These are phyloP conservation scores for Catharanthus roseus DNA, from an alignment of 257 asterid genomes.

Conservation along the genomic window DNA sequence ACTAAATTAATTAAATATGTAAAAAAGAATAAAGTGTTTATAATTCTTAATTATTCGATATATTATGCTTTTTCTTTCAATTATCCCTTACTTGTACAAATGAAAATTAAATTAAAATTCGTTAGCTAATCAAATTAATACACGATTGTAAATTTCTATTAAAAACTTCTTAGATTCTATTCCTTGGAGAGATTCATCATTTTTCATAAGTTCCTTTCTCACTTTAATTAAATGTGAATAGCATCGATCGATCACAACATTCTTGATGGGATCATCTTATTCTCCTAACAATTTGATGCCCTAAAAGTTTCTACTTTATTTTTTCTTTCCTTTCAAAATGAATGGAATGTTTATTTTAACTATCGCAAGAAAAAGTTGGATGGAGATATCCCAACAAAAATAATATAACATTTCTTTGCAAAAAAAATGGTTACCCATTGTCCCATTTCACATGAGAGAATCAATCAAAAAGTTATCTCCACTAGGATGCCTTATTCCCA, in stretches of 20 bases:
- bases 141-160: not conserved
- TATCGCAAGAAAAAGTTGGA: not conserved
- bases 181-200: not conserved
- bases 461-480: not conserved
- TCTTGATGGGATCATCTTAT: not conserved
- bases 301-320: not conserved
- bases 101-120: not conserved
- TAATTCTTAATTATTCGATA: not conserved
- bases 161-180: not conserved
- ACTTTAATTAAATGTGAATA: not conserved
- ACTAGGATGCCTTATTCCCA: not conserved
- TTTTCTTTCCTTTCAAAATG: not conserved
- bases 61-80: not conserved
- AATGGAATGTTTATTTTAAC: not conserved
- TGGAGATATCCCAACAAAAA: not conserved
- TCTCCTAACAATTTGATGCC: not conserved
- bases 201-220: not conserved
- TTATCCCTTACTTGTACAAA: conserved; percentile 1
- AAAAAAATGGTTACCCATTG: not conserved
- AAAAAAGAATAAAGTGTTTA: not conserved
- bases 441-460: conserved; percentile 5
- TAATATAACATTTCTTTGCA: not conserved
- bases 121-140: not conserved
- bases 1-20: not conserved
- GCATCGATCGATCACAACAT: not conserved